Conservation (phyloP, 257 asterid species). For the Buddleja alternifolia region DNA sequence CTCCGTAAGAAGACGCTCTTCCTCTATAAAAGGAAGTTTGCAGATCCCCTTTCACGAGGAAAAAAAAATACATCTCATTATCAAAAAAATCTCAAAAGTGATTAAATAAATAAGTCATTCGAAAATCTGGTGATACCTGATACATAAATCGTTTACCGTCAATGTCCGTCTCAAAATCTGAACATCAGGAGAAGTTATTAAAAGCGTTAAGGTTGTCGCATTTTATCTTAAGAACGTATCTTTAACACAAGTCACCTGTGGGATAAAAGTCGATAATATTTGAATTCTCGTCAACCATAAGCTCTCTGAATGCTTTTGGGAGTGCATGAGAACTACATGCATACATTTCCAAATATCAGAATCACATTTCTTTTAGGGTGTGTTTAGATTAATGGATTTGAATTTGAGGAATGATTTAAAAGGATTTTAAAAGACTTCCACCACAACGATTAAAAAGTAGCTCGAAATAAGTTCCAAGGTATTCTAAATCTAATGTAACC, state of each 20-base stretch:
- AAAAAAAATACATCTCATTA: neutral
- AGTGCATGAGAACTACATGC: slow-evolving; percentile 56
- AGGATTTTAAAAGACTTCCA: too few species aligned
- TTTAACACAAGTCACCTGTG: slow-evolving; percentile 31
- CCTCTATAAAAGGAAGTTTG: too few species aligned
- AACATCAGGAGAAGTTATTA: too few species aligned
- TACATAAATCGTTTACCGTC: slow-evolving; percentile 59
- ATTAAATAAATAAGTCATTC: neutral
- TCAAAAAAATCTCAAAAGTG: neutral
- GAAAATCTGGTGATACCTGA: slow-evolving; percentile 45
- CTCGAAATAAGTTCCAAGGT: too few species aligned
- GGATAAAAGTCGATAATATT: too few species aligned
- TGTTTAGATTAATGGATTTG: too few species aligned
- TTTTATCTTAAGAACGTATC: neutral
- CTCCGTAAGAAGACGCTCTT: too few species aligned
- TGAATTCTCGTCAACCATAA: slow-evolving; percentile 51
- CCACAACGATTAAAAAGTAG: too few species aligned
- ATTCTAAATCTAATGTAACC: too few species aligned
- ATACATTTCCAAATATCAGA: slow-evolving; percentile 6
- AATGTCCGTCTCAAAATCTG: slow-evolving; percentile 53
- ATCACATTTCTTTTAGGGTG: too few species aligned
- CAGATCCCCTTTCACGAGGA: too few species aligned
- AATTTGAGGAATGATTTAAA: too few species aligned
- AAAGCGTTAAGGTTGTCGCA: neutral
- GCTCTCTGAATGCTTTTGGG: slow-evolving; percentile 46